These are phyloP conservation scores for Ceratocystis colombiana DNA, from an alignment of 2,329 filamentous ascomycete species.

Conservation along the genomic window DNA sequence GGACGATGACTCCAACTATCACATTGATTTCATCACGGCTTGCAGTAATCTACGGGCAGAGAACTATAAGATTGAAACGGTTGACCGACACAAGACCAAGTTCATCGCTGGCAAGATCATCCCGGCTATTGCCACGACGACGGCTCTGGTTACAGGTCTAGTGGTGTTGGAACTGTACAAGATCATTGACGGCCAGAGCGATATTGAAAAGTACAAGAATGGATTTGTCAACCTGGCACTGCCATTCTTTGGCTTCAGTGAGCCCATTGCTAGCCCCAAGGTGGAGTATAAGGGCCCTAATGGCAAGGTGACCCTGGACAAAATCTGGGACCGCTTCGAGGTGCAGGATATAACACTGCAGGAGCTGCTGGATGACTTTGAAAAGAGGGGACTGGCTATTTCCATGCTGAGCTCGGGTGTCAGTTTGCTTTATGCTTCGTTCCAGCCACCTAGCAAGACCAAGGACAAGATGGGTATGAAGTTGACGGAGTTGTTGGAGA, in stretches of 20 bases:
- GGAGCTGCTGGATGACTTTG: conserved; percentile 75
- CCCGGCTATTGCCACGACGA: conserved; percentile 94
- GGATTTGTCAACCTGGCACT: conserved; percentile 94
- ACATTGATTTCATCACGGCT: conserved; percentile 98
- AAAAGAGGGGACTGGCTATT: conserved; percentile 67
- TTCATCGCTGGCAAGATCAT: conserved; percentile 99
- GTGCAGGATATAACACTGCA: conserved; percentile 72
- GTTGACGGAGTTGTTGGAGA: conserved; percentile 78
- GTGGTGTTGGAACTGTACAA: conserved; percentile 93
- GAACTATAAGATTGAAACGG: conserved; percentile 92
- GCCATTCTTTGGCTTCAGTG: conserved; percentile 96
- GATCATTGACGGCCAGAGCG: conserved; percentile 88
- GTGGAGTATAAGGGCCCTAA: conserved; percentile 73
- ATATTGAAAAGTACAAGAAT: conserved; percentile 98
- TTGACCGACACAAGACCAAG: conserved; percentile 95
- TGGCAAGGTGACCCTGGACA: conserved; percentile 77
- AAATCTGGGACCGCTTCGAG: conserved; percentile 97
- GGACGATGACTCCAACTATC: conserved; percentile 93
- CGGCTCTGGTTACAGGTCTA: conserved; percentile 85
- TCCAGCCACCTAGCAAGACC: conserved; percentile 69
- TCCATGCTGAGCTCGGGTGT: conserved; percentile 97
- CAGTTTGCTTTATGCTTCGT: conserved; percentile 84
- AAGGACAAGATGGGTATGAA: conserved; percentile 76
- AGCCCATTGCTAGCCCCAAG: conserved; percentile 90
- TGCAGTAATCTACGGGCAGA: conserved; percentile 92